These are phyloP conservation scores for Daedaleopsis sinensis DNA, from an alignment of 768 basidiomycete genomes.

Conservation along the genomic window DNA sequence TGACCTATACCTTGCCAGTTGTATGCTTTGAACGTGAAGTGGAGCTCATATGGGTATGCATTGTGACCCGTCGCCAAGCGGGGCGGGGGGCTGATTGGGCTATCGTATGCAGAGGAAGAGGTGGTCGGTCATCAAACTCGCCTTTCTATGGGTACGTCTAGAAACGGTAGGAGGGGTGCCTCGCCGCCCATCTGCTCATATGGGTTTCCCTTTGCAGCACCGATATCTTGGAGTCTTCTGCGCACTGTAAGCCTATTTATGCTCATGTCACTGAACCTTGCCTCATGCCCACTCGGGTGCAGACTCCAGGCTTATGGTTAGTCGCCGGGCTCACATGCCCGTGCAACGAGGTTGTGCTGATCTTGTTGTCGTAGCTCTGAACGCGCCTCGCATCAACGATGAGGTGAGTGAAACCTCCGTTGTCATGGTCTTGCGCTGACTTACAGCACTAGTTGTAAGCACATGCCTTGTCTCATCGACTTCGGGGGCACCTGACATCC, in stretches of 20 bases:
- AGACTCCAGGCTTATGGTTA: constrained; percentile 24
- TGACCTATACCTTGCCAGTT: constrained; percentile 8
- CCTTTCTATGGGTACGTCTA: constrained; percentile 32
- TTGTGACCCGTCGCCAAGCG: neutral
- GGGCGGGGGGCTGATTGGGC: neutral
- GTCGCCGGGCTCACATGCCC: neutral
- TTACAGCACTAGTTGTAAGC: constrained; percentile 15
- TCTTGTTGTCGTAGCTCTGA: constrained; percentile 9
- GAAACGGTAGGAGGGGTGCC: neutral
- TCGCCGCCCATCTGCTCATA: constrained; percentile 4
- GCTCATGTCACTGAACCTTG: neutral
- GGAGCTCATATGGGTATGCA: constrained; percentile 27
- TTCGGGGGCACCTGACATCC: neutral
- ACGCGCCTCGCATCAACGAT: constrained; percentile 9
- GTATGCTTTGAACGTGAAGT: constrained; percentile 25
- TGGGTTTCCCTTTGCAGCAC: constrained; percentile 19
- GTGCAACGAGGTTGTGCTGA: neutral
- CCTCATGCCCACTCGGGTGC: neutral
- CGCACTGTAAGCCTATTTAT: constrained; percentile 25
- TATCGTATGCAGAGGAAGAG: constrained; percentile 25
- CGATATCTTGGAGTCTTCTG: constrained; percentile 34
- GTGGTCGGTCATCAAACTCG: constrained; percentile 33
- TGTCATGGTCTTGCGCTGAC: neutral
- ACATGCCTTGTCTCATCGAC: neutral
- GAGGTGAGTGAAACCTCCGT: constrained; percentile 4